These are phyloP conservation scores for Earliella scabrosa DNA, from an alignment of 1,284 basidiomycete genomes.

Conservation along the genomic window DNA sequence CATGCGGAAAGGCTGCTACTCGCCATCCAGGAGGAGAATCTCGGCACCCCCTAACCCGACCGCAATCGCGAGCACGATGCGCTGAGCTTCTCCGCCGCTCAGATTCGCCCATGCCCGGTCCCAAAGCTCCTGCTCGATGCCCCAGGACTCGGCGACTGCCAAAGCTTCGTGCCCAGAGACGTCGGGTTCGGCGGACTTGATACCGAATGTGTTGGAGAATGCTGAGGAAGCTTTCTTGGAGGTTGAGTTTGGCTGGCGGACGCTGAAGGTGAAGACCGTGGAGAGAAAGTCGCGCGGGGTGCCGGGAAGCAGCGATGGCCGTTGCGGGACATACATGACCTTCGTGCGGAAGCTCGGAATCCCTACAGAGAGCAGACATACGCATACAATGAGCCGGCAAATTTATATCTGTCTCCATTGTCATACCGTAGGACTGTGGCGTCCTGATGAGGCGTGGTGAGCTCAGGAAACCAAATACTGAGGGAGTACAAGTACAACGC, in stretches of 20 bases:
- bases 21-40: constrained; percentile 84
- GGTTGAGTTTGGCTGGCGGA: constrained; percentile 44
- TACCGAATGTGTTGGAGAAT: constrained; percentile 4
- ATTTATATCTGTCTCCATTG: too few species aligned
- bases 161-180: constrained; percentile 41
- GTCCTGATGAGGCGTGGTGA: constrained; percentile 40
- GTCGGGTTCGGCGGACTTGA: constrained; percentile 26
- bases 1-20: constrained; percentile 26
- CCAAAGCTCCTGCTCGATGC: constrained; percentile 72
- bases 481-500: too few species aligned
- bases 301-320: constrained; percentile 81
- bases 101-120: constrained; percentile 76
- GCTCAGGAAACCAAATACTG: background rate
- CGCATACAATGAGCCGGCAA: too few species aligned
- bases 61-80: constrained; percentile 78
- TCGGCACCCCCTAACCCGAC: constrained; percentile 77
- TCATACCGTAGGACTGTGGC: constrained; percentile 57
- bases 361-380: constrained; percentile 48
- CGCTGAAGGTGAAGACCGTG: constrained; percentile 57
- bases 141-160: constrained; percentile 69
- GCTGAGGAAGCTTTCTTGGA: constrained; percentile 13
- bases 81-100: constrained; percentile 84
- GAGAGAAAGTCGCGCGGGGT: constrained; percentile 76
- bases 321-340: constrained; percentile 85
- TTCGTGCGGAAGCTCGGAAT: constrained; percentile 77